Percentiles rank a stretch among this genome's conserved stretches.
phyloP scores from a whole-genome alignment of 768 basidiomycete genomes.

The Tephrocybe rancida region DNA sequence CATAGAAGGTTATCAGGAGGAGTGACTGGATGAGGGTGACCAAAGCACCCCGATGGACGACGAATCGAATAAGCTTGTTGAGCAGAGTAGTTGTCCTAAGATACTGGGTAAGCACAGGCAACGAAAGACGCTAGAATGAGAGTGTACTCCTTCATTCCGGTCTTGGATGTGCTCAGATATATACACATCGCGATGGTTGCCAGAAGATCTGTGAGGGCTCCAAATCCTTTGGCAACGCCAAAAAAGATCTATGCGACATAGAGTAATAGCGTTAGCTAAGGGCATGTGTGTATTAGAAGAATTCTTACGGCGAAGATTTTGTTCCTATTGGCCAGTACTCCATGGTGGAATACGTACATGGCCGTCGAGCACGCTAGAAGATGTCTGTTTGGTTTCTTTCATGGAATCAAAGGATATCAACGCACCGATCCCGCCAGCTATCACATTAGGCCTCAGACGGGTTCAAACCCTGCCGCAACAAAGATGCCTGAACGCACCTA shows the following conservation, averaged over 20 bases:
- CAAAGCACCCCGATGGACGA: slow-evolving; percentile 47
- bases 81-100: slow-evolving; percentile 41
- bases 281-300: too few relatives aligned
- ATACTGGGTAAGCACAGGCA: background rate
- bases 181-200: slow-evolving; percentile 4
- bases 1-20: slow-evolving; percentile 43
- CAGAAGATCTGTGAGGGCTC: background rate
- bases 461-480: too few relatives aligned
- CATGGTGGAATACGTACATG: slow-evolving; percentile 34
- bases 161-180: slow-evolving; percentile 26
- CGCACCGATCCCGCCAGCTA: slow-evolving; percentile 30
- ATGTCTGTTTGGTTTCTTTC: background rate
- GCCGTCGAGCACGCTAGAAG: slow-evolving; percentile 29
- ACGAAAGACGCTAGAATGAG: background rate
- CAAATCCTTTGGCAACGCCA: slow-evolving; percentile 40
- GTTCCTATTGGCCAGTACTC: slow-evolving; percentile 31
- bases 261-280: background rate
- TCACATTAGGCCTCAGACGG: too few relatives aligned
- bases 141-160: slow-evolving; percentile 37
- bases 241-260: slow-evolving; percentile 36
- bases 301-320: slow-evolving; percentile 29
- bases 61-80: slow-evolving; percentile 38
- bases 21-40: slow-evolving; percentile 45
- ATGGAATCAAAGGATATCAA: background rate
- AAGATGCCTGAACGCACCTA: slow-evolving; percentile 26